phyloP scores from a whole-genome alignment of 352 stramenopile genomes.

The Pythium plurisporium region DNA sequence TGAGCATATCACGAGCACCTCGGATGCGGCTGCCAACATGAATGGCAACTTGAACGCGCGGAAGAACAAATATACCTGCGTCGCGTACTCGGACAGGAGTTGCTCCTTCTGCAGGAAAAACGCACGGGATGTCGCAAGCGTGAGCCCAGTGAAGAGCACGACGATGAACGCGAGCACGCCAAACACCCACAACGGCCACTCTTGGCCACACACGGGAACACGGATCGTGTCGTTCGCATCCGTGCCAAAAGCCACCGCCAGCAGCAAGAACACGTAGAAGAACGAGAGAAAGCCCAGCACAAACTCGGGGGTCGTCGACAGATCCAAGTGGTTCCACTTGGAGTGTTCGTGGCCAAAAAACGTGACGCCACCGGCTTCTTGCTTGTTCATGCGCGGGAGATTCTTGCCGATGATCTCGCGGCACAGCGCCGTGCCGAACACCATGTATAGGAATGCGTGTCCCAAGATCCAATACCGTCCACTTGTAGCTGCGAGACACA shows the following conservation, averaged over 20 bases:
- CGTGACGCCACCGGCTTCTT: slow-evolving; percentile 74
- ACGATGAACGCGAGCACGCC: slow-evolving; percentile 79
- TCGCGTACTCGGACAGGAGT: slow-evolving; percentile 68
- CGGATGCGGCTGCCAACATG: slow-evolving; percentile 69
- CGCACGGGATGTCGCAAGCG: slow-evolving; percentile 66
- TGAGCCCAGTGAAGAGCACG: slow-evolving; percentile 70
- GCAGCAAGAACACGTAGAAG: slow-evolving; percentile 80
- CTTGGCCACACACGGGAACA: slow-evolving; percentile 51
- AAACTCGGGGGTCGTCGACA: slow-evolving; percentile 79
- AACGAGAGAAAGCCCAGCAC: slow-evolving; percentile 80
- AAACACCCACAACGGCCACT: slow-evolving; percentile 86
- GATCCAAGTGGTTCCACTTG: slow-evolving; percentile 59
- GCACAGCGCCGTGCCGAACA: slow-evolving; percentile 72
- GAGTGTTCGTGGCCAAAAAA: slow-evolving; percentile 78
- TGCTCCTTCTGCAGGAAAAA: slow-evolving; percentile 82
- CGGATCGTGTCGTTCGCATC: slow-evolving; percentile 42
- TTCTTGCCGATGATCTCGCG: slow-evolving; percentile 81
- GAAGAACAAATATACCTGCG: slow-evolving; percentile 71
- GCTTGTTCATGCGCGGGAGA: slow-evolving; percentile 74
- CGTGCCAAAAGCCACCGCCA: slow-evolving; percentile 69
- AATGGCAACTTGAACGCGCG: slow-evolving; percentile 61
- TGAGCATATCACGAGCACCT: slow-evolving; percentile 79
- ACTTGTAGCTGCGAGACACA: slow-evolving; percentile 63
- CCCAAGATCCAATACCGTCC: slow-evolving; percentile 80
- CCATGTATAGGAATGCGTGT: slow-evolving; percentile 74